Conservation (phyloP, 83 land plant genomes). For the Larix sibirica region DNA sequence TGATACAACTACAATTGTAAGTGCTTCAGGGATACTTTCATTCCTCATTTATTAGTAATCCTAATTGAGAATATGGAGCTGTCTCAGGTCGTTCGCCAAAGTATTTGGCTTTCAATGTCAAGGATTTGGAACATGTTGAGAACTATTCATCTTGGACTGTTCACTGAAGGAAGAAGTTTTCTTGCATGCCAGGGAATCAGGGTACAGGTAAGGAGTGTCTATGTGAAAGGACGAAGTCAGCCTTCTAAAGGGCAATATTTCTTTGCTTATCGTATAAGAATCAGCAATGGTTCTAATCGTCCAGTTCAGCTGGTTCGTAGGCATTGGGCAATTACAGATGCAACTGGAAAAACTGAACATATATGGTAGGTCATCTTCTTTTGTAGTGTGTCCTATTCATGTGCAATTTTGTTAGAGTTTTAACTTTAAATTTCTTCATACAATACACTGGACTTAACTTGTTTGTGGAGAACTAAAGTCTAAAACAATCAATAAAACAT, state of each 20-base stretch:
- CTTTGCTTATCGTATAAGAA: constrained; percentile 78
- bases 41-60: constrained; percentile 3
- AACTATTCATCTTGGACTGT: not conserved
- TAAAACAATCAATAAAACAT: not conserved
- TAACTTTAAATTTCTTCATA: not conserved
- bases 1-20: constrained; percentile 85
- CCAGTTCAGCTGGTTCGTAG: constrained; percentile 76
- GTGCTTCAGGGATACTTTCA: not conserved
- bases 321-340: constrained; percentile 87
- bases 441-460: not conserved
- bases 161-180: not conserved
- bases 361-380: constrained; percentile 43
- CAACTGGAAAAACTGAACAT: constrained; percentile 67
- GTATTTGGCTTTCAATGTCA: not conserved
- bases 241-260: constrained; percentile 71
- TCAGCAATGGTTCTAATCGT: constrained; percentile 66
- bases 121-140: not conserved
- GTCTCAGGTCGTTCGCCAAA: not conserved
- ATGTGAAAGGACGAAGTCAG: constrained; percentile 72
- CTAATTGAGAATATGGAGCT: not conserved
- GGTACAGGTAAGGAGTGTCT: constrained; percentile 80
- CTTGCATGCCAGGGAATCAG: constrained; percentile 57
- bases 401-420: not conserved
- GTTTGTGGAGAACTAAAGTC: not conserved
- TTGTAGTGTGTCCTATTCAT: not conserved